phyloP scores from a whole-genome alignment of 164 flowering plant genomes.

The Aristolochia fimbriata region DNA sequence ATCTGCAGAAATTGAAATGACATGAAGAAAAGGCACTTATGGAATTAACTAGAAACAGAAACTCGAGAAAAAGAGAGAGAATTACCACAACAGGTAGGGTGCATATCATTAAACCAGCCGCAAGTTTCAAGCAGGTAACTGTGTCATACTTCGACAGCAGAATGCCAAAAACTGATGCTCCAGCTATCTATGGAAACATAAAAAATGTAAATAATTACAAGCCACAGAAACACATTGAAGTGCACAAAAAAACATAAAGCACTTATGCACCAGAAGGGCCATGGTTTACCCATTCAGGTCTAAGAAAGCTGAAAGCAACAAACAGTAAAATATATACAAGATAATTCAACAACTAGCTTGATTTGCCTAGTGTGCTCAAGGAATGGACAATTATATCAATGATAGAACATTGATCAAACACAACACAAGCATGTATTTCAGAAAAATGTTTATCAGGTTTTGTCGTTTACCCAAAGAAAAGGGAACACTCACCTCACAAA shows the following conservation, averaged over 20 bases:
- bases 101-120: constrained; percentile 71
- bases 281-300: too few relatives aligned
- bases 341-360: too few relatives aligned
- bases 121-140: constrained; percentile 84
- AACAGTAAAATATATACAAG: too few relatives aligned
- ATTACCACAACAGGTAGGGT: constrained; percentile 76
- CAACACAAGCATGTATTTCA: too few relatives aligned
- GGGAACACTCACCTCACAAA: constrained; percentile 59
- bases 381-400: too few relatives aligned
- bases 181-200: constrained; percentile 61
- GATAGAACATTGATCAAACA: too few relatives aligned
- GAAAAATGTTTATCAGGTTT: too few relatives aligned
- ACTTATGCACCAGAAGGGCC: too few relatives aligned
- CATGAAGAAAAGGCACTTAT: background rate
- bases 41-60: background rate
- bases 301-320: too few relatives aligned
- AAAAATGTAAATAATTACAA: background rate
- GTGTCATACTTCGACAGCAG: constrained; percentile 85
- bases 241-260: too few relatives aligned
- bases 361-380: too few relatives aligned
- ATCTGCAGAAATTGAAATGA: constrained; percentile 28
- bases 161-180: constrained; percentile 84
- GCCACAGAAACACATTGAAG: background rate
- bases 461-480: too few relatives aligned
- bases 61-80: constrained; percentile 1